Evolutionary conservation across 768 basidiomycete species (phyloP).

Genomic region (Termitomyces bulborhizus): DNA sequence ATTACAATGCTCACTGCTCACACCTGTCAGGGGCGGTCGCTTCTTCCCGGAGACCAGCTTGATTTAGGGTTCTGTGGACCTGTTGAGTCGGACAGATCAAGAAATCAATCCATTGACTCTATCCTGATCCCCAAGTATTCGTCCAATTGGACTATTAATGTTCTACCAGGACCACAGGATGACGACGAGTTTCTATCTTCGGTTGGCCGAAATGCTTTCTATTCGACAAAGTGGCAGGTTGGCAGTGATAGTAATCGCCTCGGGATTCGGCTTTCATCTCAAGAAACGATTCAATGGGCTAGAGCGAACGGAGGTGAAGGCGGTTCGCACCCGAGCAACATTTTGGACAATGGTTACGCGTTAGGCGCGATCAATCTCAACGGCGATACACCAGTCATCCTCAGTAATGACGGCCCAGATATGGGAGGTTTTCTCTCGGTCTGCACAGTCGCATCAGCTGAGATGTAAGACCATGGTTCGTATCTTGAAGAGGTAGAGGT

Average conservation of each 20-base stretch:
- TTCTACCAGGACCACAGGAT: constrained; percentile 59
- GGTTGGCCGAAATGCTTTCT: constrained; percentile 44
- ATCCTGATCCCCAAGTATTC: constrained; percentile 38
- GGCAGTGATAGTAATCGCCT: constrained; percentile 56
- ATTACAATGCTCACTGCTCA: background rate
- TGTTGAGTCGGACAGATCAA: constrained; percentile 8
- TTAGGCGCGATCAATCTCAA: constrained; percentile 54
- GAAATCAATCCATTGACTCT: constrained; percentile 17
- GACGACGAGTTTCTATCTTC: constrained; percentile 48
- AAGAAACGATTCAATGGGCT: constrained; percentile 44
- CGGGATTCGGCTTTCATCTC: constrained; percentile 51
- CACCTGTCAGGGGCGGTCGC: constrained; percentile 39
- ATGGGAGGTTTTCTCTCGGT: constrained; percentile 59
- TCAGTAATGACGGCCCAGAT: constrained; percentile 55
- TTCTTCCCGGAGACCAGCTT: constrained; percentile 46
- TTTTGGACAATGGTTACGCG: constrained; percentile 56
- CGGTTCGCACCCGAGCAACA: constrained; percentile 64
- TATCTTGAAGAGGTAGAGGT: background rate
- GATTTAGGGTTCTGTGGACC: constrained; percentile 28
- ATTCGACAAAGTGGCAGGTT: constrained; percentile 45
- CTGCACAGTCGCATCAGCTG: constrained; percentile 45
- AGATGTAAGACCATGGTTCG: constrained; percentile 32
- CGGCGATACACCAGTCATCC: constrained; percentile 65
- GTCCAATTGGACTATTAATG: constrained; percentile 43
- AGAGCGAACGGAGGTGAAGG: constrained; percentile 56